phyloP scores from a whole-genome alignment of 768 basidiomycete genomes.

The Lanmaoa rubissima region DNA sequence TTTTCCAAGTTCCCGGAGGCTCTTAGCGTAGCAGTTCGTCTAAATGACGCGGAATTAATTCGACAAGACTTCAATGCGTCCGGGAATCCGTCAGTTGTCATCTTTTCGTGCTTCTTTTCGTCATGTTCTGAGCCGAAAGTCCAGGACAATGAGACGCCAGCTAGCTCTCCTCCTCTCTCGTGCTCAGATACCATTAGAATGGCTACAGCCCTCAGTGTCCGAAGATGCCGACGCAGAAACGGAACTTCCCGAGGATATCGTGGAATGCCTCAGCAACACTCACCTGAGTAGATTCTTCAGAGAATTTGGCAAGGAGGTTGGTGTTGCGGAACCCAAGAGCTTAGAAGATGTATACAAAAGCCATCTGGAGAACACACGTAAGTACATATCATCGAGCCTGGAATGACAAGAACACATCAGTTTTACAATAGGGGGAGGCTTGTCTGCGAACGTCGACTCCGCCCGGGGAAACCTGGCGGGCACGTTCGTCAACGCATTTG shows the following conservation, averaged over 20 bases:
- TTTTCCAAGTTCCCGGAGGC: slow-evolving; percentile 91
- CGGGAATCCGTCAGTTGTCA: slow-evolving; percentile 69
- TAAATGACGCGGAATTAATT: slow-evolving; percentile 78
- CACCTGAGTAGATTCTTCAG: slow-evolving; percentile 82
- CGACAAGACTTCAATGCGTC: slow-evolving; percentile 87
- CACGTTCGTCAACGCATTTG: slow-evolving; percentile 98
- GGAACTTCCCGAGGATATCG: slow-evolving; percentile 76
- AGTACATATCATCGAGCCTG: slow-evolving; percentile 19
- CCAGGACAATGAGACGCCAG: slow-evolving; percentile 88
- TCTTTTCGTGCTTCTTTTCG: background rate
- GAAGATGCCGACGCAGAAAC: slow-evolving; percentile 55
- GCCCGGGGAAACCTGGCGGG: slow-evolving; percentile 93
- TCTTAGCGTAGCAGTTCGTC: slow-evolving; percentile 77
- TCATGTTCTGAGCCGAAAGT: background rate
- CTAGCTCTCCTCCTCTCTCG: slow-evolving; percentile 93
- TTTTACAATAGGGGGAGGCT: slow-evolving; percentile 49
- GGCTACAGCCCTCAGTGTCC: slow-evolving; percentile 63
- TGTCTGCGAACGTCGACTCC: slow-evolving; percentile 82
- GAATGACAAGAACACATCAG: background rate
- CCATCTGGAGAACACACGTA: slow-evolving; percentile 88
- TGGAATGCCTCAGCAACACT: slow-evolving; percentile 84
- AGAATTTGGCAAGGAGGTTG: slow-evolving; percentile 91
- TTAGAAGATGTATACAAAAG: slow-evolving; percentile 97
- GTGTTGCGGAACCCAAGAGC: slow-evolving; percentile 84
- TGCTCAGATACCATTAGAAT: slow-evolving; percentile 86